A percentile compares a stretch with the other conserved stretches of the same genome.
Evolutionary conservation across 163 green algal species (phyloP).

Genomic region (Smithsoniella earleae): DNA sequence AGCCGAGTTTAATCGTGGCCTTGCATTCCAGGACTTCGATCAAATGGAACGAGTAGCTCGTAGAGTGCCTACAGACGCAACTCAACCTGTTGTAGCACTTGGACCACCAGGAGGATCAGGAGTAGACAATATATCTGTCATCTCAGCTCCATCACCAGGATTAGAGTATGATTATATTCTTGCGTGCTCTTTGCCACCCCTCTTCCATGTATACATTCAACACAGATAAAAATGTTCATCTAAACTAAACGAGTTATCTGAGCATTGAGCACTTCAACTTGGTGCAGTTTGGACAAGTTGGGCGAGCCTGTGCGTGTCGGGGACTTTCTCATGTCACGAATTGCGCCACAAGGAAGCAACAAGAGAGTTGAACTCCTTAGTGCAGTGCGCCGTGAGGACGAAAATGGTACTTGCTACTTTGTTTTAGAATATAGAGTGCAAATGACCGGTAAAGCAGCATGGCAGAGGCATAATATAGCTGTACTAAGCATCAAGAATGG

Average conservation of each 20-base stretch:
- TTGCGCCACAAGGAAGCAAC: background rate
- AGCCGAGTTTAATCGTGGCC: background rate
- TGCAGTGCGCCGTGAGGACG: background rate
- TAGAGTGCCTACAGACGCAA: background rate
- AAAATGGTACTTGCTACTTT: background rate
- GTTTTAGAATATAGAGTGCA: constrained; percentile 13
- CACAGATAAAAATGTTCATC: background rate
- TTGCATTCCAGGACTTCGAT: constrained; percentile 12
- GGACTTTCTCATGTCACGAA: background rate
- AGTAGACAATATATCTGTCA: background rate
- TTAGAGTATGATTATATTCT: background rate
- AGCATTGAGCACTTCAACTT: background rate
- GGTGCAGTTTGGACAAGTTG: background rate
- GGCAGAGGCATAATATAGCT: constrained; percentile 23
- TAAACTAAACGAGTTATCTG: background rate
- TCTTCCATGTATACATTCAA: background rate
- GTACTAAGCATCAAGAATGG: background rate
- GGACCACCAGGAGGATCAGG: constrained; percentile 3
- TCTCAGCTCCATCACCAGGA: constrained; percentile 18
- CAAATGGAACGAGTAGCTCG: constrained; percentile 4
- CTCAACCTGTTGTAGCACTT: background rate
- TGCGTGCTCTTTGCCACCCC: background rate
- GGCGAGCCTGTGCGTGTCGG: background rate
- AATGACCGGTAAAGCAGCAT: background rate
- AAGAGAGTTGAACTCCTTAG: background rate